Conservation (phyloP, 208 protist species). For the Tritrichomonas musculus region DNA sequence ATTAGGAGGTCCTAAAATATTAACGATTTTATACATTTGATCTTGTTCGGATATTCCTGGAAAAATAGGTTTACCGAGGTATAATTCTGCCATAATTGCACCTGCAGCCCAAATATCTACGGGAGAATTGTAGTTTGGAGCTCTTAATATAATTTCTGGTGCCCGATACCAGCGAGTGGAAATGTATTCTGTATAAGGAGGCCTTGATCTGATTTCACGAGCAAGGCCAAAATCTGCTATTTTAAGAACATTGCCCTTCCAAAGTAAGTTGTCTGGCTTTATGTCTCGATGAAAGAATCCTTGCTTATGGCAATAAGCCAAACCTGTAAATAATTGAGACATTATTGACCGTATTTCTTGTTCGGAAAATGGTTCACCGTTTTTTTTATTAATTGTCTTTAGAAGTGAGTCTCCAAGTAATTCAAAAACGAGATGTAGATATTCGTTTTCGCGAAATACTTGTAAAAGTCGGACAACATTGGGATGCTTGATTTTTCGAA, state of each 20-base stretch:
- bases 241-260: slow-evolving; percentile 62
- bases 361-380: background rate
- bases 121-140: slow-evolving; percentile 58
- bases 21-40: slow-evolving; percentile 89
- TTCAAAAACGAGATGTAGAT: slow-evolving; percentile 20
- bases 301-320: background rate
- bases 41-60: slow-evolving; percentile 72
- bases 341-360: background rate
- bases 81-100: slow-evolving; percentile 68
- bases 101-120: slow-evolving; percentile 70
- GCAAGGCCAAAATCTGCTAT: slow-evolving; percentile 84
- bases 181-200: slow-evolving; percentile 77
- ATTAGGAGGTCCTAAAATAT: slow-evolving; percentile 72
- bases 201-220: slow-evolving; percentile 64
- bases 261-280: slow-evolving; percentile 18
- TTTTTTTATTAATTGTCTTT: background rate
- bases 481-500: too few species aligned
- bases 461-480: background rate
- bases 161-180: too few species aligned
- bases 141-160: slow-evolving; percentile 69
- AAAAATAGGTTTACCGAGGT: slow-evolving; percentile 76
- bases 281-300: slow-evolving; percentile 34
- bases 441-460: slow-evolving; percentile 20
- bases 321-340: background rate
- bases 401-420: background rate